Conservation (phyloP, 2,329 filamentous ascomycete genomes). For the Penicillium brasilianum region DNA sequence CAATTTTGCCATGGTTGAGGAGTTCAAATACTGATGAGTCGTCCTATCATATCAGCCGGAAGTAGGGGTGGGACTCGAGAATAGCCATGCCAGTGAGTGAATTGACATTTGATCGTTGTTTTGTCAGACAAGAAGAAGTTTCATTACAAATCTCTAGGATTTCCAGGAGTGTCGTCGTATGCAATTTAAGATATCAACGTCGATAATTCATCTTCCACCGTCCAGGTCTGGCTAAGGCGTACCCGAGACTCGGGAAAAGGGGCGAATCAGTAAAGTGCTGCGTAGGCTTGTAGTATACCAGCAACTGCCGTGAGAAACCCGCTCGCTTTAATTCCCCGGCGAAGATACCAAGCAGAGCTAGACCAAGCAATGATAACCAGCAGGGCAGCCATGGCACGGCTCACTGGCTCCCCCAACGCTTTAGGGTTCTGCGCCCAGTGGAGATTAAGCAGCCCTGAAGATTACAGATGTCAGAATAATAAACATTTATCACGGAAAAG, state of each 20-base stretch:
- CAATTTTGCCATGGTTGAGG: too few species aligned
- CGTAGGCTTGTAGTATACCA: not conserved
- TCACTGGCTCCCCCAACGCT: not conserved
- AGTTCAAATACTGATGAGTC: too few species aligned
- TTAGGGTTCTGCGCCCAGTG: not conserved
- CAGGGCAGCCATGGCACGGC: not conserved
- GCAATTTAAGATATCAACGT: too few species aligned
- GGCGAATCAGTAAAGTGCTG: not conserved
- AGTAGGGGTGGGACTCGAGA: too few species aligned
- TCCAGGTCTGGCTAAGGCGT: not conserved
- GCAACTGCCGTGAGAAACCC: not conserved
- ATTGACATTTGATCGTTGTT: too few species aligned
- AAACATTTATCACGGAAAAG: not conserved
- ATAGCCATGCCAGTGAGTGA: too few species aligned
- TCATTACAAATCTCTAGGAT: too few species aligned
- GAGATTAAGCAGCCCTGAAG: not conserved
- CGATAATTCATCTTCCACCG: too few species aligned
- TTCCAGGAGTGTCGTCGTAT: too few species aligned
- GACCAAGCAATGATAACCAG: conserved; percentile 1
- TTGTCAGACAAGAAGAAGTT: too few species aligned
- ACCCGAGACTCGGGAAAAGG: not conserved
- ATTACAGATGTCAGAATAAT: not conserved
- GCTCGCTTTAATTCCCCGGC: not conserved
- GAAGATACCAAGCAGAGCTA: not conserved
- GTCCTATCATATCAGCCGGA: too few species aligned